A percentile compares a stretch with the other conserved stretches of the same genome.
Evolutionary conservation across 768 basidiomycete species (phyloP).

Genomic region (Kondoa subrosea): DNA sequence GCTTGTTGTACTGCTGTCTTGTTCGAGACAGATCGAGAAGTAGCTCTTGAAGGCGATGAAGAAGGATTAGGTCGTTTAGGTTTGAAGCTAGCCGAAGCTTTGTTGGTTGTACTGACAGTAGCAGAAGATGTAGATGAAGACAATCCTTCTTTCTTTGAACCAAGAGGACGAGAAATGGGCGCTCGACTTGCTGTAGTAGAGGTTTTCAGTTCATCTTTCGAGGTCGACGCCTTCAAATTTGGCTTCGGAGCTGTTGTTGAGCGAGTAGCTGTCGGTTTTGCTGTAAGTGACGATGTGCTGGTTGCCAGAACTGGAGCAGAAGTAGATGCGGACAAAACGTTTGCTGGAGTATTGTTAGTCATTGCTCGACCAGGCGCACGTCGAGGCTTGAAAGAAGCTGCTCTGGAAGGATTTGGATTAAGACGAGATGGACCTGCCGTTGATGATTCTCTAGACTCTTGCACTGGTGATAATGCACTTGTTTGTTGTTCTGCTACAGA

Average conservation of each 20-base stretch:
- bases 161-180: not conserved
- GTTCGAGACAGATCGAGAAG: not conserved
- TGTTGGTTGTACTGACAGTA: not conserved
- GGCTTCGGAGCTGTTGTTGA: not conserved
- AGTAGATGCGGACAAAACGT: not conserved
- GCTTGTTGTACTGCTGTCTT: no score
- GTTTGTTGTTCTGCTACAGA: not conserved
- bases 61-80: not conserved
- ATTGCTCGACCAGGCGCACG: not conserved
- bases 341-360: no score
- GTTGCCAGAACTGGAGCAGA: not conserved
- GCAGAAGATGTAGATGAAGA: not conserved
- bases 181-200: not conserved
- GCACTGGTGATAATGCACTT: not conserved
- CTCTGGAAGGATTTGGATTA: not conserved
- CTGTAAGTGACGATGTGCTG: not conserved
- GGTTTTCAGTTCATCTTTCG: not conserved
- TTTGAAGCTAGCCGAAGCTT: not conserved
- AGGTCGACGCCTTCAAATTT: not conserved
- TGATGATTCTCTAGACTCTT: no score
- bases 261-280: not conserved
- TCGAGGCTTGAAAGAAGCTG: not conserved
- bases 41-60: not conserved
- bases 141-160: not conserved
- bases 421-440: no score